phyloP scores from a whole-genome alignment of 768 basidiomycete species.

The Boletus subparvulus region DNA sequence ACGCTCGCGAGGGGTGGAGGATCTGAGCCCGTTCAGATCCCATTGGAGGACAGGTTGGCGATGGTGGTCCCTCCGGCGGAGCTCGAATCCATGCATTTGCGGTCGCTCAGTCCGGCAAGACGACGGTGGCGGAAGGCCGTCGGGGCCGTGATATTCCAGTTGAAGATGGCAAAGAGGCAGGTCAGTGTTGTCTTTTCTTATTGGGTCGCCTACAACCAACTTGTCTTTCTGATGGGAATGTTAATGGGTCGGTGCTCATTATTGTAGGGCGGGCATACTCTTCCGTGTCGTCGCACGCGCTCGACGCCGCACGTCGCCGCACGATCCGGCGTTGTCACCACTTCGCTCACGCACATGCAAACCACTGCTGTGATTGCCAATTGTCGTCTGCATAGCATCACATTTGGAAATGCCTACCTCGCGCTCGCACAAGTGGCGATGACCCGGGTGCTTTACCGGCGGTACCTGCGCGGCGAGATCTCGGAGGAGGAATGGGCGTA shows the following conservation, averaged over 20 bases:
- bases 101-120: conserved; percentile 34
- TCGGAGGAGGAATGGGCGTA: conserved; percentile 52
- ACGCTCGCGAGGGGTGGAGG: conserved; percentile 26
- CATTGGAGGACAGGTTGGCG: conserved; percentile 40
- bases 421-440: conserved; percentile 53
- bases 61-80: conserved; percentile 41
- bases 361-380: conserved; percentile 34
- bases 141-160: conserved; percentile 36
- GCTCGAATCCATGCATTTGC: conserved; percentile 32
- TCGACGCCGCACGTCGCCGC: conserved; percentile 40
- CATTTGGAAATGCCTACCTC: conserved; percentile 51
- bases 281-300: conserved; percentile 43
- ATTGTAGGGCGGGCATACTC: conserved; percentile 54
- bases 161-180: conserved; percentile 34
- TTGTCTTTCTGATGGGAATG: not conserved
- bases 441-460: conserved; percentile 49
- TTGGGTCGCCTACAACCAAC: not conserved
- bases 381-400: conserved; percentile 44
- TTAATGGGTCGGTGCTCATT: not conserved
- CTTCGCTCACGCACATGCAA: conserved; percentile 29
- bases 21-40: conserved; percentile 11
- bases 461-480: conserved; percentile 49
- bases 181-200: conserved; percentile 28
- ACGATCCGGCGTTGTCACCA: conserved; percentile 25
- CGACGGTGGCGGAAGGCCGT: conserved; percentile 48